Base-by-base conservation (phyloP, 305 asterid species). In the Vinca major region DNA sequence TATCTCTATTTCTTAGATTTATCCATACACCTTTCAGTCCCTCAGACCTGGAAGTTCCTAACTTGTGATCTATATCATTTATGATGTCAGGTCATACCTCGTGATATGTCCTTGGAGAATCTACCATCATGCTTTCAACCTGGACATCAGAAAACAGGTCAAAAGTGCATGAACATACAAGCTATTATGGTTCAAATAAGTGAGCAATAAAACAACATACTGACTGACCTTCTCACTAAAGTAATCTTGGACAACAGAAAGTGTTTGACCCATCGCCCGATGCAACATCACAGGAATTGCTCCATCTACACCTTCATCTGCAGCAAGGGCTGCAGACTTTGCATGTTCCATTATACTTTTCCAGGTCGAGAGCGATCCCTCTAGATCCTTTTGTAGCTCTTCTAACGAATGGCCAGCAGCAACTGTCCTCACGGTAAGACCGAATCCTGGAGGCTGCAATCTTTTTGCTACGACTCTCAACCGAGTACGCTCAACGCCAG, bases 231-330 rank as follows among this genome's bases (percentile, higher is more conserved):
- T 89, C 72, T 89, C 96, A 69, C 69, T 89, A 79, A 94, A 94
- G 86, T 87, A 89, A 80, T 94, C 99, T 78, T 89, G 99, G 82
- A 83, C 99, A 73, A 94, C 90, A 11, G 89, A 86, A 66, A 89
- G 96, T 51, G 99, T 94, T 81, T 94, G 91, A 55, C 93, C 95
- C 96, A 89, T 91, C 65, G 97, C 96, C 75, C 82, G 85, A 77
- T 94, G 97, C 83, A 94, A 79, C 83, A 91, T 73, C 81, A 80
- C 84, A 50, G 99, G 99, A 78, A 88, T 78, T 75, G 99, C 96
- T 75, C 96, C 99, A 66, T 89, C 89, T 75, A 94, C 83, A 55
- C 97, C 96, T 89, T 89, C 99, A 71, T 91, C 93, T 57, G 96
- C 96, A 71, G 97, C 99, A 78, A 94, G 97, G 77, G 96, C 91